phyloP scores from a whole-genome alignment of 192 early-diverging fungal species.

The Anaeromyces robustus region DNA sequence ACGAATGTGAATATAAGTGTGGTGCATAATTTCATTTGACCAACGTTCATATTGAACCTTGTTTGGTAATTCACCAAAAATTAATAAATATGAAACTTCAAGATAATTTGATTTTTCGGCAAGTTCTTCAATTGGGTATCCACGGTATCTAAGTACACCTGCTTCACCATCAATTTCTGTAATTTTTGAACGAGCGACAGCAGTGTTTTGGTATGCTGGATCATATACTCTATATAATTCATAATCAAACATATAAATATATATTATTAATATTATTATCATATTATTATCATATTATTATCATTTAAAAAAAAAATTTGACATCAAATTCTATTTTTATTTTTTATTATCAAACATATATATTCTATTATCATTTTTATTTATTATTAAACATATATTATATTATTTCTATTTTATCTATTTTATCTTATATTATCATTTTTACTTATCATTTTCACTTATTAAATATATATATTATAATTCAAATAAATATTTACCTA shows the following conservation, averaged over 20 bases:
- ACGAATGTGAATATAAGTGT: slow-evolving; percentile 12
- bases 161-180: slow-evolving; percentile 50
- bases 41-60: slow-evolving; percentile 25
- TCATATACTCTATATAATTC: slow-evolving; percentile 1
- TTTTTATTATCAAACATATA: too few relatives aligned
- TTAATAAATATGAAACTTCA: slow-evolving; percentile 50
- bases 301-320: too few relatives aligned
- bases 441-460: not conserved
- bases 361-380: too few relatives aligned
- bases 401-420: too few relatives aligned
- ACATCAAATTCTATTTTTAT: too few relatives aligned
- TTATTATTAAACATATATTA: too few relatives aligned
- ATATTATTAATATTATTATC: too few relatives aligned
- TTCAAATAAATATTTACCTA: too few relatives aligned
- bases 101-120: slow-evolving; percentile 44
- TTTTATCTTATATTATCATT: slow-evolving; percentile 9
- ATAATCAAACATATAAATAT: too few relatives aligned
- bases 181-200: slow-evolving; percentile 43
- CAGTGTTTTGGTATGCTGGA: slow-evolving; percentile 41
- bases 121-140: slow-evolving; percentile 50
- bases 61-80: slow-evolving; percentile 42
- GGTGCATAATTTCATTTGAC: slow-evolving; percentile 33
- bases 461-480: too few relatives aligned
- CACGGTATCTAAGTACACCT: slow-evolving; percentile 42
- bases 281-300: too few relatives aligned